Base-by-base conservation (phyloP, 2,329 filamentous ascomycete species). In the Fusarium bactridioides region DNA sequence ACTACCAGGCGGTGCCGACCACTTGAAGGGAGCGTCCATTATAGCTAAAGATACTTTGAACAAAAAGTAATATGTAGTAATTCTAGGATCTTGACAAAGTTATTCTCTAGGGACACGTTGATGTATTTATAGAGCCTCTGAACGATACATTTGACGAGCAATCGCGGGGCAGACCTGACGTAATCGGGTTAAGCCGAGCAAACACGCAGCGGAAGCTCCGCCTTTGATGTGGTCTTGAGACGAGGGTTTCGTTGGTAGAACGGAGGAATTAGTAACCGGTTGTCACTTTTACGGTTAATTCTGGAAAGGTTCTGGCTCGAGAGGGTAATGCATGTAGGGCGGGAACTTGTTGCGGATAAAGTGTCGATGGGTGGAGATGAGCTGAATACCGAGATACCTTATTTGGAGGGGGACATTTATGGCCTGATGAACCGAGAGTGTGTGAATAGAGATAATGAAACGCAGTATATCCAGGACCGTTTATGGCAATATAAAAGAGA, bases 1-100 rank as follows among this genome's bases (percentile, higher is more conserved):
- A 40, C 92, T 94, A 37, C 85, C 86, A 1, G 91, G 86, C 1
- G 82, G 77, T 23, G 90, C 88, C 58, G 83, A 85, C 74, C 93
- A 84, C 21, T 81, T 84, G 79, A 77, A 77, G 6, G 65, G 65
- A 41, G 63, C 43, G 5, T 71, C 57, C 74, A 77, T 74, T 10
- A 31, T 56, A 23, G 10, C 11, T 47, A 47, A 47, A 5, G 15
- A 16, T 29, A n/a, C 15, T 35, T 33, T n/a, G 10, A 18, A 18
- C 12, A 23, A 16, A 13, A 1, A 11, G 18, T 7, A 27, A 15
- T 38, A 15, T 40, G 5, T 11, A 50, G 8, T 10, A 12, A 25
- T 7, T 15, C 1, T 47, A 51, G 23, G 27, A 23, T 25, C 13
- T n/a, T 13, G 5, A 43, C 10, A 35, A 16, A 13, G 16, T 12